phyloP scores from a whole-genome alignment of 2,329 filamentous ascomycete genomes.

The Aspergillus pseudoterreus region DNA sequence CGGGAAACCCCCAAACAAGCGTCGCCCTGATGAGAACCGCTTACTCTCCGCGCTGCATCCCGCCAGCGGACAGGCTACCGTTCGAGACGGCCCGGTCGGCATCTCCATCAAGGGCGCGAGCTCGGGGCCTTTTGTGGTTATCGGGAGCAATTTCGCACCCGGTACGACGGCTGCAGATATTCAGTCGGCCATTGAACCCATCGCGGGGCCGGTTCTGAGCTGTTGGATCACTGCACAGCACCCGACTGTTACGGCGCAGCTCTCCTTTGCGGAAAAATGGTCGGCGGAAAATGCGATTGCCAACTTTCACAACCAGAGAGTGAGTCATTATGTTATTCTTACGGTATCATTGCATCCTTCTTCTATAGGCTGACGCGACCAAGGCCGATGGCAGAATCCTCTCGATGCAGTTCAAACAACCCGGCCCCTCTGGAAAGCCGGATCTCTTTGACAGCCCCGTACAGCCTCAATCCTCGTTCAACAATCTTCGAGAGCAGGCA shows the following conservation, averaged over 20 bases:
- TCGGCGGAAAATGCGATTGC: slow-evolving; percentile 58
- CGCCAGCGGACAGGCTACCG: slow-evolving; percentile 27
- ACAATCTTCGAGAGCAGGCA: slow-evolving; percentile 36
- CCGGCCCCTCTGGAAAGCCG: slow-evolving; percentile 6
- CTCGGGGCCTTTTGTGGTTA: slow-evolving; percentile 53
- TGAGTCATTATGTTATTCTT: slow-evolving; percentile 24
- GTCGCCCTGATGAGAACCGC: slow-evolving; percentile 33
- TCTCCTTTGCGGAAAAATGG: slow-evolving; percentile 53
- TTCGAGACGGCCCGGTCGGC: slow-evolving; percentile 30
- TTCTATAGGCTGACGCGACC: slow-evolving; percentile 15
- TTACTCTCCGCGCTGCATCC: slow-evolving; percentile 28
- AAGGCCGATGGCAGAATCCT: slow-evolving; percentile 59
- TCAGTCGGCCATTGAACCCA: slow-evolving; percentile 54
- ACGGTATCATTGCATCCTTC: neutral
- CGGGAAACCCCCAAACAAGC: slow-evolving; percentile 26
- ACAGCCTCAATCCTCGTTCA: slow-evolving; percentile 24
- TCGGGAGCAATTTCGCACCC: slow-evolving; percentile 62
- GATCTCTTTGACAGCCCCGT: slow-evolving; percentile 13
- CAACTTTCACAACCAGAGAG: slow-evolving; percentile 62
- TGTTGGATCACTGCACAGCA: slow-evolving; percentile 52
- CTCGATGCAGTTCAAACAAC: slow-evolving; percentile 53
- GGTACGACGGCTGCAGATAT: slow-evolving; percentile 65
- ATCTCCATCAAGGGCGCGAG: slow-evolving; percentile 55
- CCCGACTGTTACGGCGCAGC: slow-evolving; percentile 59
- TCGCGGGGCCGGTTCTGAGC: slow-evolving; percentile 50